Base-by-base conservation (phyloP, 768 basidiomycete species). In the Gloeostereum incarnatum region DNA sequence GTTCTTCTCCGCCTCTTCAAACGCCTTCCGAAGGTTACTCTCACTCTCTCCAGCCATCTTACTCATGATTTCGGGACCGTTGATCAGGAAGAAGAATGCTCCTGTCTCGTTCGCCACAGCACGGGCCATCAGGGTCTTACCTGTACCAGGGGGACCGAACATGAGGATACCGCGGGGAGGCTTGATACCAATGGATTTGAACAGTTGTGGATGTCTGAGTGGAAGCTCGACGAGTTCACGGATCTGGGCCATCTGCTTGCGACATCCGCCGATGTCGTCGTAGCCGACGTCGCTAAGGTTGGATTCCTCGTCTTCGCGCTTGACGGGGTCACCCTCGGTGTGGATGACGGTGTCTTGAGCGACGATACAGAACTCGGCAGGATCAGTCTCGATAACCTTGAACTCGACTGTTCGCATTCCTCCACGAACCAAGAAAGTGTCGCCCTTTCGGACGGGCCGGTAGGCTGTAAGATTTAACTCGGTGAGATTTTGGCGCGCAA, bases 181-280 rank as follows among this genome's bases (percentile, higher is more conserved):
- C 62, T 98, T 99, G 76, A 99, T 99, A 78, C 96, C 96, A 57
- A 99, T 99, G 18, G 93, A 93, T 59, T 99, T 99, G 83, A 98
- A 99, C 10, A 99, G 77, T 64, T 98, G 93, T 30, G 96, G 96
- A 63, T 99, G 96, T 42, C 96, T 91, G 30, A 98, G 75, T 22
- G 96, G 96, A 3, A 99, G 73, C 61, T 99, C 96, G 47, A 98
- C 96, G 26, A 99, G 81, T 70, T 98, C 96, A 61, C 96, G 92
- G 45, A 99, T 98, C 60, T 98, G 94, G 3, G 94, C 94, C 85
- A 98, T 90, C 61, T 99, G 96, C 59, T 99, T 99, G 54, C 96
- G 80, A 70, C 94, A 97, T 29, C 96, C 96, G 66, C 96, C 96
- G 49, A 99, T 93, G 53, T 99, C 96, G 53, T 99, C 96, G 57